These are phyloP conservation scores for Trichoderma arundinaceum DNA, from an alignment of 2,329 filamentous ascomycete species.

Conservation along the genomic window DNA sequence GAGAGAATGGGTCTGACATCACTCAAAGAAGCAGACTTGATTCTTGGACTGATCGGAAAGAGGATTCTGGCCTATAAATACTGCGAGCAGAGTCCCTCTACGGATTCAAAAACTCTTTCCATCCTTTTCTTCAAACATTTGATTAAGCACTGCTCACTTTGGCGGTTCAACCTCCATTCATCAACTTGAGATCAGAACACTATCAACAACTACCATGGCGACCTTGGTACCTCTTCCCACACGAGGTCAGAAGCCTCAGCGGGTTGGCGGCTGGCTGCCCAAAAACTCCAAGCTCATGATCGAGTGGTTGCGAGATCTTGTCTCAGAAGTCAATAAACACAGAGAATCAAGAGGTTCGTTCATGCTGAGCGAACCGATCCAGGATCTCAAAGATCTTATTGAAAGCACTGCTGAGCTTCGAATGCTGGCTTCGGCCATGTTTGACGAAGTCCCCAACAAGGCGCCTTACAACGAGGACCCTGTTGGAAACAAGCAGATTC, in stretches of 20 bases:
- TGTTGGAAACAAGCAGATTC: constrained; percentile 31
- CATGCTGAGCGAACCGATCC: not conserved
- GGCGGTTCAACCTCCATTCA: no score
- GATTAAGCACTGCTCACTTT: not conserved
- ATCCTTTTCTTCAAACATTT: not conserved
- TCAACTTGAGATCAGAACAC: not conserved
- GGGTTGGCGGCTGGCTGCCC: constrained; percentile 31
- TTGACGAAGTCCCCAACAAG: constrained; percentile 37
- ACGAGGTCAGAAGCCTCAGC: not conserved
- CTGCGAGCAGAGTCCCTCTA: not conserved
- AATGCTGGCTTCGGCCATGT: constrained; percentile 37
- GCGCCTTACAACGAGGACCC: constrained; percentile 34
- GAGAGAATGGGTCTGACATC: not conserved
- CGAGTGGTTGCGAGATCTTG: constrained; percentile 19
- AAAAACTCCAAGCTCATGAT: constrained; percentile 6
- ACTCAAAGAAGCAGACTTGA: not conserved
- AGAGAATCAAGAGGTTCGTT: not conserved
- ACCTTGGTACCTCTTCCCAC: not conserved
- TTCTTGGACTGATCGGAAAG: not conserved
- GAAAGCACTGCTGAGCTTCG: constrained; percentile 35
- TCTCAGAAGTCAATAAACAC: constrained; percentile 17
- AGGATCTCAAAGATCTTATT: constrained; percentile 30
- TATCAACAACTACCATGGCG: not conserved
- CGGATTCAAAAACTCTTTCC: no score
- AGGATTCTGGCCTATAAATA: constrained; percentile 16